Conservation (phyloP, 2,329 filamentous ascomycete genomes). For the Ceratocystis colombiana region DNA sequence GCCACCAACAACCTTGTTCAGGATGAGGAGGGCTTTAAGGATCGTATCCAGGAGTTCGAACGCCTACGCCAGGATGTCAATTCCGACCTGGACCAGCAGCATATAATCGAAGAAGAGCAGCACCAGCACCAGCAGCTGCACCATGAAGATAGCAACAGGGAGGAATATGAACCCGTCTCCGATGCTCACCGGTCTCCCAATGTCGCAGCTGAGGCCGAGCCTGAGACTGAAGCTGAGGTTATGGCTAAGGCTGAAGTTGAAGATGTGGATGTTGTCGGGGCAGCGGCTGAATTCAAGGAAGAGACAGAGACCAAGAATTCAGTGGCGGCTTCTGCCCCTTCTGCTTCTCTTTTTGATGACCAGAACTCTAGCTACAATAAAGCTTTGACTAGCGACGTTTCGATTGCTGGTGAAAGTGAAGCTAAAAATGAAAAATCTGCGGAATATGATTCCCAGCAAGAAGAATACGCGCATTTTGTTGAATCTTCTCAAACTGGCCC, state of each 20-base stretch:
- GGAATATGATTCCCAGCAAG: neutral
- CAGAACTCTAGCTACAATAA: neutral
- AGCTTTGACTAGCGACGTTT: neutral
- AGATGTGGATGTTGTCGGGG: neutral
- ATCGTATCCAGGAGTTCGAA: conserved; percentile 75
- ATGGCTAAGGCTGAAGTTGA: neutral
- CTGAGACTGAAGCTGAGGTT: neutral
- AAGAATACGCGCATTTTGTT: neutral
- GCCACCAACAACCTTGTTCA: conserved; percentile 41
- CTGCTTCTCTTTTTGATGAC: neutral
- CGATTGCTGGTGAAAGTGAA: neutral
- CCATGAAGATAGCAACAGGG: neutral
- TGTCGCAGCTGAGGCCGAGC: neutral
- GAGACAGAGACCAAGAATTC: neutral
- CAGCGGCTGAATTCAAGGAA: neutral
- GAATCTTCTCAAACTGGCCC: neutral
- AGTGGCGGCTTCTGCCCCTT: neutral
- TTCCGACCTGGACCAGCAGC: conserved; percentile 32
- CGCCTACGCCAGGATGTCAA: conserved; percentile 65
- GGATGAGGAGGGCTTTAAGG: conserved; percentile 52
- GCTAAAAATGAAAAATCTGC: neutral
- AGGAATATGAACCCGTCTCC: neutral
- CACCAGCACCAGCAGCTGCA: conserved; percentile 30
- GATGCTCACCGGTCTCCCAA: neutral
- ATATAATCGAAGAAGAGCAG: conserved; percentile 27